These are phyloP conservation scores for Trichoderma erinaceum DNA, from an alignment of 495 filamentous ascomycete genomes.

Conservation along the genomic window DNA sequence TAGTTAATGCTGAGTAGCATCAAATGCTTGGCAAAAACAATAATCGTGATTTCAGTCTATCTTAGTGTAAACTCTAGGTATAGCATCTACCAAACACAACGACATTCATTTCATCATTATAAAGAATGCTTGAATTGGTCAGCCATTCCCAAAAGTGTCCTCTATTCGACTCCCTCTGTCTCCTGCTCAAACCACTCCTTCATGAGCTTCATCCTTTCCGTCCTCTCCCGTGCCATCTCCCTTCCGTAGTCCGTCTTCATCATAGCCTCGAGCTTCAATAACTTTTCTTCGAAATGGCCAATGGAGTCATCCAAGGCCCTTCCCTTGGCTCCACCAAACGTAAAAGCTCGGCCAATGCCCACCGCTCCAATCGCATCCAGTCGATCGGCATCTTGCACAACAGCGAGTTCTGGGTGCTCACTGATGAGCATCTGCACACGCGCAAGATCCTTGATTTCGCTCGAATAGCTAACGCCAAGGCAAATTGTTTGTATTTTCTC, in stretches of 20 bases:
- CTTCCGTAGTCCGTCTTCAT: slow-evolving; percentile 78
- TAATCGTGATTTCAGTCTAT: too few relatives aligned
- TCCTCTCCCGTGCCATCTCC: slow-evolving; percentile 57
- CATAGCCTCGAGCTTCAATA: slow-evolving; percentile 64
- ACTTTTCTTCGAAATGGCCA: slow-evolving; percentile 74
- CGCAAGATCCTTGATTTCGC: slow-evolving; percentile 56
- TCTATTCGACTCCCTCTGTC: slow-evolving; percentile 19
- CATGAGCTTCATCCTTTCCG: slow-evolving; percentile 57
- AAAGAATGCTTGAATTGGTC: not conserved
- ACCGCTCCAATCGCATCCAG: slow-evolving; percentile 84
- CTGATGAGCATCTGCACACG: slow-evolving; percentile 47
- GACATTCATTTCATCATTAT: not conserved
- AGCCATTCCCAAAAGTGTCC: not conserved
- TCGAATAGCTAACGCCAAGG: slow-evolving; percentile 69
- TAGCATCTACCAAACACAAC: not conserved
- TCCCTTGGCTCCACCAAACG: slow-evolving; percentile 61
- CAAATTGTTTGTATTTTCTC: slow-evolving; percentile 61
- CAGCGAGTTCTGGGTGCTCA: slow-evolving; percentile 63
- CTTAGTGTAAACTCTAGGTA: too few relatives aligned
- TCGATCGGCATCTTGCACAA: slow-evolving; percentile 88
- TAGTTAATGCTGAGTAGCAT: too few relatives aligned
- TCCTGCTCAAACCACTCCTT: slow-evolving; percentile 71
- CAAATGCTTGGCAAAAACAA: too few relatives aligned
- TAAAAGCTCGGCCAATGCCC: slow-evolving; percentile 73
- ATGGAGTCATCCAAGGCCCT: slow-evolving; percentile 55